Evolutionary conservation across 371 early-diverging fungal species (phyloP), one percentile per base, ranked within the genome.

Genomic region (Dichotomocladium elegans): DNA sequence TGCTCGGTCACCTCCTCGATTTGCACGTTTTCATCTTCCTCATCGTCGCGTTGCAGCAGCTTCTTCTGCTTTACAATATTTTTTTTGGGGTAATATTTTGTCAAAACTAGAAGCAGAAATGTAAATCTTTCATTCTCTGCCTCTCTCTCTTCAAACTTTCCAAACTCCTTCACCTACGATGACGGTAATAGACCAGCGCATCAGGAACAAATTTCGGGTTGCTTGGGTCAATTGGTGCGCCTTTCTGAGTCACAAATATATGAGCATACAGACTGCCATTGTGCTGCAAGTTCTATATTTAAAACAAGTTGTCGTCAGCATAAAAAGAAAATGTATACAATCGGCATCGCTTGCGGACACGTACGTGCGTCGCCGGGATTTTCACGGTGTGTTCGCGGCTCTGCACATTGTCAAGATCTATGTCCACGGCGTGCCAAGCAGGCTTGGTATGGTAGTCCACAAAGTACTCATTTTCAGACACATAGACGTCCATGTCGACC

Each of bases 211-310:
- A 82, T 1, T 44, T 30, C 4, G 59, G 53, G 26, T 68, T 55
- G 2, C 47, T 48, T 0, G 87, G 85, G 61, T 89, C 62, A 31
- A 87, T 80, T 6, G 80, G 68, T 4, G 62, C 60, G 4, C 74
- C 75, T 14, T 74, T 30, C 31, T 70, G 72, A 4, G 80, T 72
- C 51, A 92, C 60, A 74, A 82, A 90, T 28, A 90, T 72, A 62
- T 94, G 94, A 14, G 91, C 91, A 63, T 87, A 94, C 2, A 92
- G 64, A 11, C 89, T 82, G 19, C 91, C 93, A 58, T 94, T 94
- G 51, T 88, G 68, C 71, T 86, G 87, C 2, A 91, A 80, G 42
- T 69, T 59, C 82, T 82, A 60, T 25, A 31, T 26, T 34, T n/a
- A n/a, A n/a, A n/a, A n/a, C n/a, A n/a, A n/a, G n/a, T n/a, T n/a